These are phyloP conservation scores for Cutaneotrichosporon mucoides DNA, from an alignment of 1,284 basidiomycete species.

Conservation along the genomic window DNA sequence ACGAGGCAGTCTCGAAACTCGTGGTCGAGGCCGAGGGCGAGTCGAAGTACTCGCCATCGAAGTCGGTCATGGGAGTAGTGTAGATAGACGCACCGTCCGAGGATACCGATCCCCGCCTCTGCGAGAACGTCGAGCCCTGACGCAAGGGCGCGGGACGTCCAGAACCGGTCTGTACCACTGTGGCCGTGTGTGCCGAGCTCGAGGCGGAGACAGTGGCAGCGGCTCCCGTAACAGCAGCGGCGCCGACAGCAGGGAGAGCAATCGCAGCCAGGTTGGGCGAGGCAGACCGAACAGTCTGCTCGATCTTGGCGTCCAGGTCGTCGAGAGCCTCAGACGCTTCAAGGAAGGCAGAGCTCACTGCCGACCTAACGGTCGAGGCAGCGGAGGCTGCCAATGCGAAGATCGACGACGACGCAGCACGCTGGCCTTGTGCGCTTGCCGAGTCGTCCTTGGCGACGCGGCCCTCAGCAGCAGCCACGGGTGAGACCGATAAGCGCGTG, in stretches of 20 bases:
- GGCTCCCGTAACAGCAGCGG: not conserved
- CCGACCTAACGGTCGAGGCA: conserved; percentile 3
- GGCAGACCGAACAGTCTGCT: not conserved
- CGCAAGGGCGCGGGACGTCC: not conserved
- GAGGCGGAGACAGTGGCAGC: no score
- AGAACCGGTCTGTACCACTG: not conserved
- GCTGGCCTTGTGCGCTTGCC: no score
- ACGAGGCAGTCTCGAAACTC: conserved; percentile 5
- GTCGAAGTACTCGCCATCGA: conserved; percentile 1
- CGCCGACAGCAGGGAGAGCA: not conserved
- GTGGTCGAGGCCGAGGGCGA: conserved; percentile 2
- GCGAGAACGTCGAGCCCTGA: not conserved
- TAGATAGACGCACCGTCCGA: conserved; percentile 1
- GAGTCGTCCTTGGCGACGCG: not conserved
- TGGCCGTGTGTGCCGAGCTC: not conserved
- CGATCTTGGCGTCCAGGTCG: conserved; percentile 3
- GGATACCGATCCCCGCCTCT: not conserved
- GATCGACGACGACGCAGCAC: not conserved
- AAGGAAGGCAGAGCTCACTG: conserved; percentile 4
- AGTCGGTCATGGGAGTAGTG: conserved; percentile 3
- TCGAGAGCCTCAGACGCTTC: conserved; percentile 9
- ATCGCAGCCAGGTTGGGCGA: conserved; percentile 1
- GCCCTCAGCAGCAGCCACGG: not conserved
- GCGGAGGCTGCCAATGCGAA: not conserved
- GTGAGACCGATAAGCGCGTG: no score